phyloP scores from a whole-genome alignment of 805 yeast species.

The Lipomyces kockii region DNA sequence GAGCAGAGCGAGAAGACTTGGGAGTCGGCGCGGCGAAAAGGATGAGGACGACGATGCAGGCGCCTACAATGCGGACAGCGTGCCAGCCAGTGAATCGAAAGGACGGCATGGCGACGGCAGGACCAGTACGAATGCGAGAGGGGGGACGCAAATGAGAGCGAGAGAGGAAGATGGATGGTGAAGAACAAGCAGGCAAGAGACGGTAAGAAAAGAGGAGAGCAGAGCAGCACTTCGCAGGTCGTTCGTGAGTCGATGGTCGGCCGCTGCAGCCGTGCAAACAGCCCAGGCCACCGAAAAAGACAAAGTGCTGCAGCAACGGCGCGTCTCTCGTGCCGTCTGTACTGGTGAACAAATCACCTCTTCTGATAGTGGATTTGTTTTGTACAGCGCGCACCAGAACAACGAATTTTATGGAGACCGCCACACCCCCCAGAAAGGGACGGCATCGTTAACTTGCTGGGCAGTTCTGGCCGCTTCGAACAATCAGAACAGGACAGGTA shows the following conservation, averaged over 20 bases:
- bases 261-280: not conserved
- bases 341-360: not conserved
- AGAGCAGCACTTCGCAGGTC: not conserved
- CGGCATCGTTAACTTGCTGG: too few species aligned
- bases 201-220: not conserved
- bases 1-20: not conserved
- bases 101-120: slow-evolving; percentile 1
- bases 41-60: slow-evolving; percentile 17
- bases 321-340: not conserved
- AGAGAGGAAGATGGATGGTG: not conserved
- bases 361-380: rapidly evolving
- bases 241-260: not conserved
- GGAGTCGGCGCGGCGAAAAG: slow-evolving; percentile 9
- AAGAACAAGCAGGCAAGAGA: not conserved
- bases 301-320: not conserved
- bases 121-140: not conserved
- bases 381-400: not conserved
- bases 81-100: slow-evolving; percentile 11
- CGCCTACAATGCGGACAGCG: slow-evolving; percentile 15
- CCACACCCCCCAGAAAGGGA: too few species aligned
- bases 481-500: too few species aligned
- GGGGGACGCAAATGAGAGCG: not conserved
- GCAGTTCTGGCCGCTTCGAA: too few species aligned
- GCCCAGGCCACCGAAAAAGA: not conserved
- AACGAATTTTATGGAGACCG: not conserved